Conservation (phyloP, 1,284 basidiomycete genomes). For the Pascua guehoae region DNA sequence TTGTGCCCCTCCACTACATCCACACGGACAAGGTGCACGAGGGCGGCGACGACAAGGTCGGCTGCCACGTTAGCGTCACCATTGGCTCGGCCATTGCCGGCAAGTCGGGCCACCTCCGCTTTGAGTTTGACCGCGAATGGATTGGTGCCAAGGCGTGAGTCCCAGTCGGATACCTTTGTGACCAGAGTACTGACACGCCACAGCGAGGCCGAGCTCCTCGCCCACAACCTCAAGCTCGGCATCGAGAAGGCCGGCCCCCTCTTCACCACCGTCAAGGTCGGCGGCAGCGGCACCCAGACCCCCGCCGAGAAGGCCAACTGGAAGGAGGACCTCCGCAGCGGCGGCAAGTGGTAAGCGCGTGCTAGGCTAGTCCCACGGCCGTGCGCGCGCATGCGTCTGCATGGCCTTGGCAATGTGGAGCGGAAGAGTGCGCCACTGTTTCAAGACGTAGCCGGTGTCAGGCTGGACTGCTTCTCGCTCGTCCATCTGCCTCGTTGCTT, state of each 20-base stretch:
- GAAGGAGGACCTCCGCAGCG: background rate
- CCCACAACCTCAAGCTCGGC: conserved; percentile 4
- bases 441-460: no score
- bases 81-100: conserved; percentile 10
- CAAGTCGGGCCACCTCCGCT: conserved; percentile 36
- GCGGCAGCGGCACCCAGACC: conserved; percentile 26
- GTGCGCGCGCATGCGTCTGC: no score
- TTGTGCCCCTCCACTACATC: conserved; percentile 27
- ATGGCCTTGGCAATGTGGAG: no score
- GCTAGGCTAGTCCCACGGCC: no score
- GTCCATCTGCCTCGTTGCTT: no score
- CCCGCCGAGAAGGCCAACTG: background rate
- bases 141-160: conserved; percentile 45
- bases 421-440: no score
- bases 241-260: conserved; percentile 2
- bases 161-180: background rate
- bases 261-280: conserved; percentile 36
- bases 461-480: no score
- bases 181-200: background rate
- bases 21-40: conserved; percentile 23
- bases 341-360: background rate
- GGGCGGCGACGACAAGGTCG: conserved; percentile 2
- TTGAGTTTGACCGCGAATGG: conserved; percentile 47
- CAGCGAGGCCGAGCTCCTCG: conserved; percentile 9
- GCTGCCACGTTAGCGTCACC: conserved; percentile 1